Conservation (phyloP, 148 eudicot genomes). For the Spergularia bocconei region DNA sequence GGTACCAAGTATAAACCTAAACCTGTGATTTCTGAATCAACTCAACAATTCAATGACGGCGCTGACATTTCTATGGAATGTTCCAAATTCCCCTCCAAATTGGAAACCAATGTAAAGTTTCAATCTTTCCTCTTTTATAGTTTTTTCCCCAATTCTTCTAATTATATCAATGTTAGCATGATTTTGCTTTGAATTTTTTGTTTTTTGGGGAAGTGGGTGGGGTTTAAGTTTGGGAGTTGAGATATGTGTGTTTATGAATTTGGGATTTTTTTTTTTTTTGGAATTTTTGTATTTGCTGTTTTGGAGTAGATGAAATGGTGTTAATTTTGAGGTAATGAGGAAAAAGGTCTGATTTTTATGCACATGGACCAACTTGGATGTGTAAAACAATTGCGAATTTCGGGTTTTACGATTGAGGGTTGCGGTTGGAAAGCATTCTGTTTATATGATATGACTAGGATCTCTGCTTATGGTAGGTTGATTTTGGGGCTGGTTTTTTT, state of each 20-base stretch:
- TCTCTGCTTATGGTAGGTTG: neutral
- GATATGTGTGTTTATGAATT: neutral
- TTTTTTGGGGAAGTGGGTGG: neutral
- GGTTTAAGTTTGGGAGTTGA: neutral
- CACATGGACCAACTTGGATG: neutral
- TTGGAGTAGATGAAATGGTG: neutral
- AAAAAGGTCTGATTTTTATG: neutral
- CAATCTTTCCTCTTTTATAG: neutral
- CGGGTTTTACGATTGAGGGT: conserved; percentile 3
- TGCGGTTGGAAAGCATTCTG: neutral
- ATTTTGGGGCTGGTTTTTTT: neutral
- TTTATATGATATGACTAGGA: neutral
- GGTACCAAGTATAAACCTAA: conserved; percentile 61
- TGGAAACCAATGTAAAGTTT: conserved; percentile 31
- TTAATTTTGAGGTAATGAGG: neutral
- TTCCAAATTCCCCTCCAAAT: conserved; percentile 28
- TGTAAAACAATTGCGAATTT: neutral
- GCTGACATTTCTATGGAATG: conserved; percentile 18
- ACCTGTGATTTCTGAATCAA: conserved; percentile 32
- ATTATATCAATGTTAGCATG: neutral
- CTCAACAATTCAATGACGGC: conserved; percentile 21
- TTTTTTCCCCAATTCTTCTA: neutral
- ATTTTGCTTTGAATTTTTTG: neutral
- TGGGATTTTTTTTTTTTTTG: neutral
- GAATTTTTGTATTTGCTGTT: too few relatives aligned